These are phyloP conservation scores for Taphrina communis DNA, from an alignment of 1,139 yeast genomes.

Conservation along the genomic window DNA sequence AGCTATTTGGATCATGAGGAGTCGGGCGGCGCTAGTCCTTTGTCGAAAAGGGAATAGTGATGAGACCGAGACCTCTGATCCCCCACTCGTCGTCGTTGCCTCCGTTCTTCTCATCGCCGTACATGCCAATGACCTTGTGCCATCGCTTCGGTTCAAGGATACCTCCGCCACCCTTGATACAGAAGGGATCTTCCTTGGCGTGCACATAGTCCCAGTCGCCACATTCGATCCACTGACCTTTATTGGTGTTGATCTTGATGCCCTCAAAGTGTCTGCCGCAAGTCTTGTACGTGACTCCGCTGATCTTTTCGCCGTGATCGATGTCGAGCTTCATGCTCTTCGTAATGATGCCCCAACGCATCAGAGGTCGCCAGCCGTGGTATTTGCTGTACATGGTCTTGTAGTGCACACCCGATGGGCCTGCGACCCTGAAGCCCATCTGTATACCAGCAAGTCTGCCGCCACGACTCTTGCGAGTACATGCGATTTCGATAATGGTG, in stretches of 20 bases:
- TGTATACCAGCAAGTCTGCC: slow-evolving; percentile 1
- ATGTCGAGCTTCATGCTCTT: slow-evolving; percentile 5
- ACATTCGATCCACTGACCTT: slow-evolving; percentile 5
- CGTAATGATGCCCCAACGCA: background rate
- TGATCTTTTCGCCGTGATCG: background rate
- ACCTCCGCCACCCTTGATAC: slow-evolving; percentile 1
- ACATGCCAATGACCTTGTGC: slow-evolving; percentile 4
- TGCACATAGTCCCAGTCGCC: slow-evolving; percentile 4
- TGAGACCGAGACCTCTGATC: slow-evolving; percentile 2
- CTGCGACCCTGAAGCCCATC: background rate
- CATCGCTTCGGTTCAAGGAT: background rate
- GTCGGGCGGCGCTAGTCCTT: background rate
- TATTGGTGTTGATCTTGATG: slow-evolving; percentile 1
- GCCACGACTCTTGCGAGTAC: background rate
- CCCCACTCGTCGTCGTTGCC: slow-evolving; percentile 4
- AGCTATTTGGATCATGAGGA: no score
- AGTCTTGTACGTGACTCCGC: background rate
- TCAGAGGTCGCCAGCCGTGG: background rate
- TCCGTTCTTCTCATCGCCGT: background rate
- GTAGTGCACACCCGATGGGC: background rate
- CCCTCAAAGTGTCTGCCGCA: slow-evolving; percentile 9
- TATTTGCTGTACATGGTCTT: background rate
- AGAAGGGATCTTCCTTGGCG: background rate
- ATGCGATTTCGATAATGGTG: background rate
- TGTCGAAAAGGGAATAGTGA: background rate